These are phyloP conservation scores for Salix exigua DNA, from an alignment of 345 rosid genomes.

Conservation along the genomic window DNA sequence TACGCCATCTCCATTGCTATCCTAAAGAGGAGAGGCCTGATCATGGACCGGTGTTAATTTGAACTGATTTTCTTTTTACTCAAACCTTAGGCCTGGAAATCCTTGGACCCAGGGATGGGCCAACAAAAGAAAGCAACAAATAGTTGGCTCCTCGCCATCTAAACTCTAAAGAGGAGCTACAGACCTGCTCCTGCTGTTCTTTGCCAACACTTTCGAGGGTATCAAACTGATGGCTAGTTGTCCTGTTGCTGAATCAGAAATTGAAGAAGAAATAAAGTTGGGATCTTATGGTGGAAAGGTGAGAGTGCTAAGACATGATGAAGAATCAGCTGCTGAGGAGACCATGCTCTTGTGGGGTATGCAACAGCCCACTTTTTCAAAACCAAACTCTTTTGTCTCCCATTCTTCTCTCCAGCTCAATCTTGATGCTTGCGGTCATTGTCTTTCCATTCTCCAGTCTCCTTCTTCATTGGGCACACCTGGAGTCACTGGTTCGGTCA, in stretches of 20 bases:
- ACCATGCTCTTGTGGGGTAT: conserved; percentile 88
- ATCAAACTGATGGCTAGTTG: background rate
- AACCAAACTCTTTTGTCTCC: conserved; percentile 68
- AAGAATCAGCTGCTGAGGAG: conserved; percentile 72
- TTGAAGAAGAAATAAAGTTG: conserved; percentile 28
- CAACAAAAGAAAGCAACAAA: background rate
- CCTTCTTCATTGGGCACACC: conserved; percentile 81
- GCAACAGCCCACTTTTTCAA: conserved; percentile 71
- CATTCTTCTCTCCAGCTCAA: conserved; percentile 75
- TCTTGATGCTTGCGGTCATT: conserved; percentile 84
- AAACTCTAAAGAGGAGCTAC: too few relatives aligned
- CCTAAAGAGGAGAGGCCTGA: too few relatives aligned
- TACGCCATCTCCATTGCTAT: too few relatives aligned
- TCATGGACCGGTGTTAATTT: background rate
- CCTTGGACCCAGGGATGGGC: background rate
- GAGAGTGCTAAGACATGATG: conserved; percentile 28
- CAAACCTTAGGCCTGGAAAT: background rate
- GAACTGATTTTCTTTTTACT: background rate
- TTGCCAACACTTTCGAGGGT: too few relatives aligned
- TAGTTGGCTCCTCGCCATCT: background rate
- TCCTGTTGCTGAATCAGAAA: conserved; percentile 8
- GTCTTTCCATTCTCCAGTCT: conserved; percentile 75
- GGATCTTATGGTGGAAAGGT: conserved; percentile 64
- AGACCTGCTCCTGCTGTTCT: too few relatives aligned
- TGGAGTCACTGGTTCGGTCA: conserved; percentile 87